phyloP scores from a whole-genome alignment of 306 rosid genomes.

The Castanea crenata region DNA sequence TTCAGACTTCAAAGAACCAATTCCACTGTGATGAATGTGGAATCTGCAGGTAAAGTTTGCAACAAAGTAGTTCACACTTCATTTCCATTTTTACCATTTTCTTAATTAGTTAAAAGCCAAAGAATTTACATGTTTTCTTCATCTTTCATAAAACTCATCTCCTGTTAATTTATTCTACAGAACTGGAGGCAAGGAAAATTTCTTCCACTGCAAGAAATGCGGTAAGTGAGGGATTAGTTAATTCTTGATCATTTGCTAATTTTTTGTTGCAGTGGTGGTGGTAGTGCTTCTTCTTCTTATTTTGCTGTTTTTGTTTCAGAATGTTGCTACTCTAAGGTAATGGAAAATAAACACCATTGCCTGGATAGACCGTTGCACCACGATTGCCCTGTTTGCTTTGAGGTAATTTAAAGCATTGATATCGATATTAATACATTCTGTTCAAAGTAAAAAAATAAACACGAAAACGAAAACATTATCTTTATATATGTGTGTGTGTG shows the following conservation, averaged over 20 bases:
- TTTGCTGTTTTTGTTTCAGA: slow-evolving; percentile 33
- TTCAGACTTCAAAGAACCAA: slow-evolving; percentile 68
- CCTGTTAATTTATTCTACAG: slow-evolving; percentile 36
- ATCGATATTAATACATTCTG: background rate
- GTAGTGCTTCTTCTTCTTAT: background rate
- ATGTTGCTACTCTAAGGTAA: slow-evolving; percentile 67
- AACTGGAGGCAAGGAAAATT: slow-evolving; percentile 75
- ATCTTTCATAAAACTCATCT: background rate
- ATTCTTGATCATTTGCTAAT: background rate
- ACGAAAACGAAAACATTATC: too few species aligned
- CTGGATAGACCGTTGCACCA: slow-evolving; percentile 88
- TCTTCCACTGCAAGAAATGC: slow-evolving; percentile 81
- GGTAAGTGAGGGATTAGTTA: slow-evolving; percentile 39
- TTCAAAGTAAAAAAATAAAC: too few species aligned
- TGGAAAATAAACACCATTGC: slow-evolving; percentile 63
- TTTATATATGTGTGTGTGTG: background rate
- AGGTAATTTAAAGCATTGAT: slow-evolving; percentile 39
- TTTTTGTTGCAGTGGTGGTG: background rate
- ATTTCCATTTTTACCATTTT: background rate
- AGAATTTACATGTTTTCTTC: background rate
- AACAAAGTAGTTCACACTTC: background rate
- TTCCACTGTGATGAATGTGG: slow-evolving; percentile 89
- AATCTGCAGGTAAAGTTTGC: slow-evolving; percentile 68
- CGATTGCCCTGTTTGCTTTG: slow-evolving; percentile 84
- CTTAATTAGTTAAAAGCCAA: background rate